Conservation (phyloP, 139 green algal species). For the Tetradesmus obliquus region DNA sequence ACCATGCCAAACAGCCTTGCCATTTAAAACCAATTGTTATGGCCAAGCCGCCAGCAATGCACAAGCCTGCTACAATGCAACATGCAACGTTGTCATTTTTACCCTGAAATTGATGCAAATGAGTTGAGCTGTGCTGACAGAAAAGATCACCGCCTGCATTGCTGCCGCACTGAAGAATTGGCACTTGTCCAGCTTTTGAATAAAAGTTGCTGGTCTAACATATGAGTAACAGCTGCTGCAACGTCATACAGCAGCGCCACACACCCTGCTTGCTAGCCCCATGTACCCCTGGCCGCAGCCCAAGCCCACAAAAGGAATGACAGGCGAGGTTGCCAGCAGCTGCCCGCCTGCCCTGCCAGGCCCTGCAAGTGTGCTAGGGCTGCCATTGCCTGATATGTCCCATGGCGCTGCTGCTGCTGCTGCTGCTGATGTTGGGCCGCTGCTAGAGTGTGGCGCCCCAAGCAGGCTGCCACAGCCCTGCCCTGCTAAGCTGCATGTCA, state of each 20-base stretch:
- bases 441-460: background rate
- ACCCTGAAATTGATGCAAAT: no score
- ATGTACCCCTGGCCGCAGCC: background rate
- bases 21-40: no score
- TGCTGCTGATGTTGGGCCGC: background rate
- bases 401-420: background rate
- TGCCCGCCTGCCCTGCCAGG: background rate
- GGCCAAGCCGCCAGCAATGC: no score
- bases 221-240: background rate
- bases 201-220: no score
- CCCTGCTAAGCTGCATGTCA: background rate
- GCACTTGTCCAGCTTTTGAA: no score
- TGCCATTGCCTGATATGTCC: background rate
- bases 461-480: background rate
- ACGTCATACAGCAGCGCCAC: background rate
- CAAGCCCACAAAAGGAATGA: background rate
- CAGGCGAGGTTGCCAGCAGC: conserved; percentile 2
- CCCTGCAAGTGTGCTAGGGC: background rate
- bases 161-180: no score
- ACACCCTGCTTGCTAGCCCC: background rate
- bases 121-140: no score
- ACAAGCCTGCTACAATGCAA: no score
- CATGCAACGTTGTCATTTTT: no score
- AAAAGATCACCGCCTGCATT: no score
- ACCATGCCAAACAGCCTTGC: no score